Base-by-base conservation (phyloP, 1,284 basidiomycete species). In the Coniferiporia weirii region DNA sequence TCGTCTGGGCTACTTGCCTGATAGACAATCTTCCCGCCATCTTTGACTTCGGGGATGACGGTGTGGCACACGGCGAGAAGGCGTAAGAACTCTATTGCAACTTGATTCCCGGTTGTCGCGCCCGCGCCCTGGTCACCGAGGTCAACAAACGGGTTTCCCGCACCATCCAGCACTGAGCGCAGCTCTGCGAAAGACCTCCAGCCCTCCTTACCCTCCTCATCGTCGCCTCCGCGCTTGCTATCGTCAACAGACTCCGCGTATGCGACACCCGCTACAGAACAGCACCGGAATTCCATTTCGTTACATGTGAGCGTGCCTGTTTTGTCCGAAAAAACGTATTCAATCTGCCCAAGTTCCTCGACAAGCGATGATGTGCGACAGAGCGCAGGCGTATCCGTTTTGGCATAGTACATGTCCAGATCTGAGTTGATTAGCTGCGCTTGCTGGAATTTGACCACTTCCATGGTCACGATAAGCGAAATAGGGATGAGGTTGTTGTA, bases 401-500 rank as follows among this genome's bases (percentile, higher is more conserved):
- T 85, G 2, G 88, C 85, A 70, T 99, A 91, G 75, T 99, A 99
- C 92, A 94, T 95, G 73, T 95, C 92, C 57, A 95, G 82, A 72
- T 99, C 97, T 38, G 87, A 95, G 72, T 98, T 99, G 79, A 99
- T 99, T 57, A 98, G 83, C 53, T 91, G 88, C 0, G 97, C 95
- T 74, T 98, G 97, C 72, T 98, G 94, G 69, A 90, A 98, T 72
- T 98, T 98, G 78, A 99, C 97, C 32, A 99, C 91, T 75, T 99
- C 97, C 89, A 99, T 98, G 1, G 97, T 98, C 68, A 99, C 96
- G 69, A 99, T 97, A 65, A 99, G 86, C 61, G 96, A 99, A 70
- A 99, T 99, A 6, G 97, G 97, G 64, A 99, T 98, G 66, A 99
- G 79, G 75, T 99, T 99, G 80, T 98, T 99, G 80, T 98, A 98